Conservation (phyloP, 768 basidiomycete species). For the Strobilomyces echinocephalus region DNA sequence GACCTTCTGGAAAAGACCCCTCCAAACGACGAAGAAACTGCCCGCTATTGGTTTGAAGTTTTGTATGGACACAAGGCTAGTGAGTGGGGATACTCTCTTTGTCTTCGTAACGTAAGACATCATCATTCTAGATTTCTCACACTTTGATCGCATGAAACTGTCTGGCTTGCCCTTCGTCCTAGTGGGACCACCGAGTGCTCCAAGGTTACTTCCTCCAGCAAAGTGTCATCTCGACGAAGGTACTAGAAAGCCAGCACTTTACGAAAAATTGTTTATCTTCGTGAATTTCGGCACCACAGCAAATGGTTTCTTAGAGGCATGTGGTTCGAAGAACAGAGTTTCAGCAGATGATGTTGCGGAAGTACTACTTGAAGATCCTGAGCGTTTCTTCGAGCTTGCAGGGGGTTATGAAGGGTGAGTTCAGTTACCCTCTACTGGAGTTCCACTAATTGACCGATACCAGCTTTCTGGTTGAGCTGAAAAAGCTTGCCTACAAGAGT, state of each 20-base stretch:
- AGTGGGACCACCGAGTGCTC: conserved; percentile 27
- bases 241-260: conserved; percentile 49
- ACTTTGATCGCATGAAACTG: conserved; percentile 46
- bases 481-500: conserved; percentile 71
- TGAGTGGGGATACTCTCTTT: conserved; percentile 24
- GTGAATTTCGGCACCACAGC: conserved; percentile 77
- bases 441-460: no score
- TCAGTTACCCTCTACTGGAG: not conserved
- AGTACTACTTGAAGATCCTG: conserved; percentile 60
- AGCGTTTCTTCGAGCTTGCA: conserved; percentile 60
- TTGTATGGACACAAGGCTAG: conserved; percentile 57
- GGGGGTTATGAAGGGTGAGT: conserved; percentile 60
- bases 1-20: conserved; percentile 49
- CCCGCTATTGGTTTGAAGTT: conserved; percentile 56
- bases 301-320: conserved; percentile 74
- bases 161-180: conserved; percentile 63
- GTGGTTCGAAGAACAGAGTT: conserved; percentile 79
- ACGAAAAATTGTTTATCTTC: conserved; percentile 75
- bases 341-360: conserved; percentile 71
- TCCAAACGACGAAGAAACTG: conserved; percentile 47
- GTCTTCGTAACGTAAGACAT: not conserved
- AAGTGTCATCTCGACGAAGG: conserved; percentile 60
- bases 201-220: conserved; percentile 45
- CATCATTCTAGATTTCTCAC: conserved; percentile 44
- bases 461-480: conserved; percentile 77